These are phyloP conservation scores for Schwanniomyces yamadae DNA, from an alignment of 805 yeast genomes.

Conservation along the genomic window DNA sequence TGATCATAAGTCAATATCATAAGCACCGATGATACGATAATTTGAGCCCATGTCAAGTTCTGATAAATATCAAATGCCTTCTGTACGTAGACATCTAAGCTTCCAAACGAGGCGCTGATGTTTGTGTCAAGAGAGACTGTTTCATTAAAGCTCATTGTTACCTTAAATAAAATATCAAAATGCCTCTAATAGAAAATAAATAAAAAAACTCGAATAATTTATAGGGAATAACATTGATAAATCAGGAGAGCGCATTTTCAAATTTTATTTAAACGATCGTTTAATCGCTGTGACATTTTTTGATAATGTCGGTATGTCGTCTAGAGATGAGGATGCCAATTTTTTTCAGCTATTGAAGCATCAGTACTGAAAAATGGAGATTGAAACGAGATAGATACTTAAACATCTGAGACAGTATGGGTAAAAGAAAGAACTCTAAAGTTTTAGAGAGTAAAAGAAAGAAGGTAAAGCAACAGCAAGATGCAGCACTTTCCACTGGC, in stretches of 20 bases:
- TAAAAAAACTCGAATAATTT: background rate
- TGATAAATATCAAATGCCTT: constrained; percentile 16
- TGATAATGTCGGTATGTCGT: constrained; percentile 4
- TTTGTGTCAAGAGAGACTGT: constrained; percentile 2
- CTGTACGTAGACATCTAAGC: constrained; percentile 7
- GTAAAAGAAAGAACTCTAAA: constrained; percentile 29
- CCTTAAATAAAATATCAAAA: no score
- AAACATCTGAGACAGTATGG: no score
- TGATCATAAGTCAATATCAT: constrained; percentile 65
- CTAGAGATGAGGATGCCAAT: constrained; percentile 9
- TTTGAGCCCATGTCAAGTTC: constrained; percentile 53
- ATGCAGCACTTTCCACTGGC: constrained; percentile 38
- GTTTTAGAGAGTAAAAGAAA: constrained; percentile 31
- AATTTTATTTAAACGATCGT: constrained; percentile 5
- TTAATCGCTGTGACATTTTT: background rate
- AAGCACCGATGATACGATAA: constrained; percentile 46
- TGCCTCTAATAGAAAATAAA: background rate
- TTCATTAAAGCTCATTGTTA: constrained; percentile 4
- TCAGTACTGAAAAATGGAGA: background rate
- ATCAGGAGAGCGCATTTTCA: background rate
- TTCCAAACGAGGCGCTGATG: constrained; percentile 5
- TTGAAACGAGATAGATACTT: background rate
- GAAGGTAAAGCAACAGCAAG: constrained; percentile 39
- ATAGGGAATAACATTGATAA: background rate
- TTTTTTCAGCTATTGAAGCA: constrained; percentile 2